A percentile compares a stretch with the other conserved stretches of the same genome.
Conservation (phyloP, 768 basidiomycete species). For the Pleurotus giganteus region DNA sequence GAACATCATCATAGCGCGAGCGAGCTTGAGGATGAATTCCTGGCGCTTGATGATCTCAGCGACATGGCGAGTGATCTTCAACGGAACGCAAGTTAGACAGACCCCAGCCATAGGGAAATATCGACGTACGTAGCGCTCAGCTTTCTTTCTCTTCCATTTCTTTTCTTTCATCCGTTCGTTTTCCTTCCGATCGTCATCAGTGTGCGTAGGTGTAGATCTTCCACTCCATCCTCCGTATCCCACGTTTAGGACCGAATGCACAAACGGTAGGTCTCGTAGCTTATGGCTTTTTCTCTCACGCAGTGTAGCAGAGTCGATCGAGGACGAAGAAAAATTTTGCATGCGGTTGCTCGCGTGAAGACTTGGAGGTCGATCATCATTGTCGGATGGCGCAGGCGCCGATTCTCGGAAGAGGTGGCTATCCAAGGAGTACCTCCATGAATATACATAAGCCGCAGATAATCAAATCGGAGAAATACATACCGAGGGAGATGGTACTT, state of each 20-base stretch:
- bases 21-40: slow-evolving; percentile 82
- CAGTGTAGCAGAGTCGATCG: neutral
- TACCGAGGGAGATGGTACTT: slow-evolving; percentile 69
- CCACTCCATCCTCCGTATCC: slow-evolving; percentile 18
- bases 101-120: neutral
- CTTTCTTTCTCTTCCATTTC: slow-evolving; percentile 61
- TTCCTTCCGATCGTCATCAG: slow-evolving; percentile 15
- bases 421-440: slow-evolving; percentile 23
- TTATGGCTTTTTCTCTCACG: slow-evolving; percentile 31
- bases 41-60: slow-evolving; percentile 80
- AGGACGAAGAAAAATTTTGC: neutral
- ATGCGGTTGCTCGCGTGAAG: neutral
- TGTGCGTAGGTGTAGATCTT: slow-evolving; percentile 16
- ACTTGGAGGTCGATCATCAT: neutral
- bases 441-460: neutral
- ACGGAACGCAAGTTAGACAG: neutral
- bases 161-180: slow-evolving; percentile 37
- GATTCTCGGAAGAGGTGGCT: slow-evolving; percentile 10
- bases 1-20: slow-evolving; percentile 88
- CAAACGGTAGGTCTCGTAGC: slow-evolving; percentile 14
- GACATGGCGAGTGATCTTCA: slow-evolving; percentile 78
- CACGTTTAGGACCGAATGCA: slow-evolving; percentile 15
- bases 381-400: neutral
- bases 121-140: slow-evolving; percentile 67
- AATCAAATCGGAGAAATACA: slow-evolving; percentile 1